Conservation (phyloP, 805 yeast genomes). For the Wickerhamomyces silvicola region DNA sequence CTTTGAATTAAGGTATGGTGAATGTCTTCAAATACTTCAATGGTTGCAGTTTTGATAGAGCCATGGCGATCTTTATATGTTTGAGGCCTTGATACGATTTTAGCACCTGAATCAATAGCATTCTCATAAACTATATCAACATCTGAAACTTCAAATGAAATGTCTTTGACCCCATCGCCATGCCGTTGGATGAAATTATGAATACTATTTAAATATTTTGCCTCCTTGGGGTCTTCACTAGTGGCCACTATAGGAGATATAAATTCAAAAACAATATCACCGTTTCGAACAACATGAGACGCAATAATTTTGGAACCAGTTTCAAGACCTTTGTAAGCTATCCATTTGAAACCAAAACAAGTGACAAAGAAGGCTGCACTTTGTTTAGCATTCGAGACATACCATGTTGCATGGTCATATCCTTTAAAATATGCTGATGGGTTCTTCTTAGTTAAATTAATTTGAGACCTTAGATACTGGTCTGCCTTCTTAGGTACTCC, state of each 20-base stretch:
- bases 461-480: not conserved
- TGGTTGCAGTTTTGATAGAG: slow-evolving; percentile 42
- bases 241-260: slow-evolving; percentile 29
- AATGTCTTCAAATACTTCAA: slow-evolving; percentile 53
- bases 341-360: slow-evolving; percentile 54
- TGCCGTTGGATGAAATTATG: slow-evolving; percentile 45
- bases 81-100: slow-evolving; percentile 25
- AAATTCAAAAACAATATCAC: slow-evolving; percentile 44
- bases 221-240: slow-evolving; percentile 15
- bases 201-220: slow-evolving; percentile 28
- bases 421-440: slow-evolving; percentile 22
- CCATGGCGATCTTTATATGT: slow-evolving; percentile 42
- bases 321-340: slow-evolving; percentile 65
- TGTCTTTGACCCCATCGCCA: slow-evolving; percentile 79
- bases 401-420: slow-evolving; percentile 66
- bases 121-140: slow-evolving; percentile 36
- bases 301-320: slow-evolving; percentile 51
- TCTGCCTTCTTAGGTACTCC: not conserved
- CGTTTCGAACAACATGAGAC: slow-evolving; percentile 57
- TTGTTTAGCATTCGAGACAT: slow-evolving; percentile 66
- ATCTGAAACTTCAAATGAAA: slow-evolving; percentile 56
- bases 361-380: slow-evolving; percentile 48
- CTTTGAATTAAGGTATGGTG: slow-evolving; percentile 60
- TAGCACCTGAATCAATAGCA: slow-evolving; percentile 52
- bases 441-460: not conserved